Base-by-base conservation (phyloP, 2,329 filamentous ascomycete species). In the Paraconiothyrium brasiliense region DNA sequence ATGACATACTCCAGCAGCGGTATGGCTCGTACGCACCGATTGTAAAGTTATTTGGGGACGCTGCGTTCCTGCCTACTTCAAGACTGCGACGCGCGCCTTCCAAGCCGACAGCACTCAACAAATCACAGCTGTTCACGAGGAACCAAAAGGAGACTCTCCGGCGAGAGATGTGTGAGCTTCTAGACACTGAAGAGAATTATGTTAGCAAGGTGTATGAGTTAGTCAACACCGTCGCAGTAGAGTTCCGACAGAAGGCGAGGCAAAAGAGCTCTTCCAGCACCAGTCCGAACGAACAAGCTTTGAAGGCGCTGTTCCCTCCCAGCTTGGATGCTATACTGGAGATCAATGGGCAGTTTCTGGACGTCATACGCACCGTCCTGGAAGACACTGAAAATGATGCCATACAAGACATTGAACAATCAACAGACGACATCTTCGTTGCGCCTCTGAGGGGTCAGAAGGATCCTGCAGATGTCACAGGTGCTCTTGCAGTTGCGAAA, bases 171-270 rank as follows among this genome's bases (percentile, higher is more conserved):
- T 89, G 88, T 61, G 95, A 99, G 77, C 82, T 98, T 62, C 87
- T 97, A 37, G 92, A 97, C 71, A 99, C 95, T 0, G 95, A 99
- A 77, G 93, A 95, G 75, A 90, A 92, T 77, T 99, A 98, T 78
- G 93, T 99, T 46, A 85, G 87, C 70, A 97, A 98, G 78, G 81
- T 99, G 59, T 88, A 92, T 64, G 92, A 95, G 67, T 81, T 99
- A 62, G 91, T 97, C 46, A 88, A 91, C 65, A 88, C 90, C 61
- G 88, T 97, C 34, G 93, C 93, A 30, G 87, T 88, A 58, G 92
- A 96, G 64, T 94, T 96, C 71, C 89, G 92, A 35, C 82, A 89
- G 54, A 90, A 89, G 64, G 90, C 90, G 4, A 88, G 85, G 69
- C 81, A 81, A 34, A 86, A 86, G 69, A 78, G 13, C 75, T 84